Evolutionary conservation across 768 basidiomycete species (phyloP), one percentile per base, ranked within the genome.

Genomic region (Agrocybe pediades): DNA sequence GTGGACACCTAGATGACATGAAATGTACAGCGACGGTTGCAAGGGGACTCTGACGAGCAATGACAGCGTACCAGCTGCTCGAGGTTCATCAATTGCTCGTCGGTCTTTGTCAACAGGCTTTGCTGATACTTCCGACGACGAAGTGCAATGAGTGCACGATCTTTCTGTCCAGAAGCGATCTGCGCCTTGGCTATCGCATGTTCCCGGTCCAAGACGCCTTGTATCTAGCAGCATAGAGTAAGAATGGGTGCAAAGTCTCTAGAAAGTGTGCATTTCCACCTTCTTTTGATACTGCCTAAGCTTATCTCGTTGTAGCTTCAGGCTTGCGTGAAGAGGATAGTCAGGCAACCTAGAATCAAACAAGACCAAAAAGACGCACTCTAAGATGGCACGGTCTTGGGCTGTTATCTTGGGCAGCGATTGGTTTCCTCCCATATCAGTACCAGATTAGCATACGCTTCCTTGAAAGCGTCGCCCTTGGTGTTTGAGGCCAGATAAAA

Each of bases 251-350:
- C 29, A n/a, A 16, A 15, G 15, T 16, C 20, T 27, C 36, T 25
- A 39, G 49, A 11, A 29, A 53, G 19, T 46, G 24, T 39, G 25
- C 16, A 8, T 41, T 42, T 78, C 24, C 53, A 92, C 96, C 82
- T 88, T 88, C 77, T 87, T 92, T 81, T 96, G 97, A 66, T 98
- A 99, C 68, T 95, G 92, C 68, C 83, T 89, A 56, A 99, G 74
- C 70, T 95, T 98, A 73, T 99, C 97, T 27, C 97, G 82, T 69
- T 99, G 97, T 42, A 97, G 71, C 72, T 99, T 98, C 60, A 99
- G 81, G 67, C 96, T 98, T 69, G 25, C 65, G 47, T n/a, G n/a
- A n/a, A 49, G 27, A 53, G 33, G 47, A 33, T 33, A 50, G 44
- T 59, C 21, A 36, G 33, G 33, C 33, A 51, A 56, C 44, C 33